Evolutionary conservation across 73 alveolate genomes (phyloP).

Genomic region (Paramecium pentaurelia): DNA sequence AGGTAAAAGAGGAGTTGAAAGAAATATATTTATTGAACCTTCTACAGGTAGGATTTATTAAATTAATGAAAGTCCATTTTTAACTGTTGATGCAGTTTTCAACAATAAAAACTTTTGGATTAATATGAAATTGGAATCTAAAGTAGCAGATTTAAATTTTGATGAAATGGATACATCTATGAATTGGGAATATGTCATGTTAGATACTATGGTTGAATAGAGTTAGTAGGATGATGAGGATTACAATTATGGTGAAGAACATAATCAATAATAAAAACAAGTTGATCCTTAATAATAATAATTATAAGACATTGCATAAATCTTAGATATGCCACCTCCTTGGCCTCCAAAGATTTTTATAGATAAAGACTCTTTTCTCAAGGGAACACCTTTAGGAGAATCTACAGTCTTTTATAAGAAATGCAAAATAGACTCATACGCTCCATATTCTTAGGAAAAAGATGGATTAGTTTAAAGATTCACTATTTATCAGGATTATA

Average conservation of each 20-base stretch:
- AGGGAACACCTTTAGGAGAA: constrained; percentile 91
- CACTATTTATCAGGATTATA: constrained; percentile 80
- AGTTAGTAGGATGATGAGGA: constrained; percentile 74
- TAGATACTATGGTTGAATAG: constrained; percentile 67
- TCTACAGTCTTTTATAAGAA: constrained; percentile 82
- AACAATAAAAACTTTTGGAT: constrained; percentile 96
- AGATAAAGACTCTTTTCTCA: constrained; percentile 81
- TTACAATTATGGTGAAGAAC: constrained; percentile 69
- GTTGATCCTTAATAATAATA: constrained; percentile 62
- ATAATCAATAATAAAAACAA: constrained; percentile 58
- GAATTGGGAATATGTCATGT: constrained; percentile 96
- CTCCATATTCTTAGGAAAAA: constrained; percentile 74
- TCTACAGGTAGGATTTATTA: constrained; percentile 94
- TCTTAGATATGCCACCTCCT: constrained; percentile 95
- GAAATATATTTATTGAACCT: constrained; percentile 69
- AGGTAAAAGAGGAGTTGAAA: constrained; percentile 83
- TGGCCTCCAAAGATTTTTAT: constrained; percentile 91
- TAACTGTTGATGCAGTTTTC: constrained; percentile 90
- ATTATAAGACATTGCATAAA: constrained; percentile 67
- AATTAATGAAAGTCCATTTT: constrained; percentile 85
- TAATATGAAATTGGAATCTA: constrained; percentile 80
- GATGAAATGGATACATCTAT: constrained; percentile 76
- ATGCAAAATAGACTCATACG: constrained; percentile 84
- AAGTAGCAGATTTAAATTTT: constrained; percentile 67
- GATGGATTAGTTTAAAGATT: constrained; percentile 90